These are phyloP conservation scores for Planoprotostelium fungivorum DNA, from an alignment of 78 protist species.

Conservation along the genomic window DNA sequence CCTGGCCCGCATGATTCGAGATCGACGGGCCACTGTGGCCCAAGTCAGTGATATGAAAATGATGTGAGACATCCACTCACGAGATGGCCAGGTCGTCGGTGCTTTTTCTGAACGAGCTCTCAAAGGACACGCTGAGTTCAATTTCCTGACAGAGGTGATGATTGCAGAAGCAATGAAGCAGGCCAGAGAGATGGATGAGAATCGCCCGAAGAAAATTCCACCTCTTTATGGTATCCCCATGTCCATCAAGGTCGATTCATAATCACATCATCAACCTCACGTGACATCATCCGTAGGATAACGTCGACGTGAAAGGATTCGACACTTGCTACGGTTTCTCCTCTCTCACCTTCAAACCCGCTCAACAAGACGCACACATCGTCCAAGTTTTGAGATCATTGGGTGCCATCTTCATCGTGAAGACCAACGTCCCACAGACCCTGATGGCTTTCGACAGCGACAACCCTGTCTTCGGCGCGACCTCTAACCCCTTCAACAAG, in stretches of 20 bases:
- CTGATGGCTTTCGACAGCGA: neutral
- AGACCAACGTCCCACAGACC: neutral
- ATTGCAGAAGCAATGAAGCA: neutral
- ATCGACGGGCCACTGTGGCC: neutral
- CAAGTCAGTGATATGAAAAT: neutral
- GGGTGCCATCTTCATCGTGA: neutral
- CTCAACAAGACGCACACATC: neutral
- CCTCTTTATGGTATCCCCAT: neutral
- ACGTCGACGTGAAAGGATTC: neutral
- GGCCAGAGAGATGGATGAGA: neutral
- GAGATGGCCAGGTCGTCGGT: neutral
- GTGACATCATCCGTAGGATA: neutral
- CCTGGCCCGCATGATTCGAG: neutral
- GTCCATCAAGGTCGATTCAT: neutral
- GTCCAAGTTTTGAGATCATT: neutral
- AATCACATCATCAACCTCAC: neutral
- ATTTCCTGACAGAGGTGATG: neutral
- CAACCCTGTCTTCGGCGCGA: neutral
- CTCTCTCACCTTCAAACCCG: neutral
- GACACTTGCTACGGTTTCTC: neutral
- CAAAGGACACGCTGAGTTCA: neutral
- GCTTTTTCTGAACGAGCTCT: neutral
- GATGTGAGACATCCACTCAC: neutral
- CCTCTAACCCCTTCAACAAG: neutral
- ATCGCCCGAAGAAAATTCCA: neutral